Conservation (phyloP, 2,329 filamentous ascomycete species). For the Graphilbum ipis-grandicollis region DNA sequence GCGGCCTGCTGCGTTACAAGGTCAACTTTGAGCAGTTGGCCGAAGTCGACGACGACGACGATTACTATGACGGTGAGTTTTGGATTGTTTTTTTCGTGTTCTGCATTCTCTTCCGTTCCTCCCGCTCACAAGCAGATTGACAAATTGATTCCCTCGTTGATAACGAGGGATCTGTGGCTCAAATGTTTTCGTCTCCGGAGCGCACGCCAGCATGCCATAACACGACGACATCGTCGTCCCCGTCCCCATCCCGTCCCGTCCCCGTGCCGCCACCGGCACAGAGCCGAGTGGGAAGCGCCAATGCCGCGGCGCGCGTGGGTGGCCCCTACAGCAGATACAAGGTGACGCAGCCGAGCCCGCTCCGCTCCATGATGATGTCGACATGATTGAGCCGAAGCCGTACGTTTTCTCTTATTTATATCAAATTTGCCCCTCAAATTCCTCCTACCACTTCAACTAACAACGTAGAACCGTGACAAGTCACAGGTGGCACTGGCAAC, state of each 20-base stretch:
- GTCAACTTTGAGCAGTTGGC: conserved; percentile 99
- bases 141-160: conserved; percentile 71
- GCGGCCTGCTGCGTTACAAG: conserved; percentile 94
- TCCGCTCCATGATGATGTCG: conserved; percentile 50
- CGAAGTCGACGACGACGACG: conserved; percentile 81
- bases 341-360: conserved; percentile 46
- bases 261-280: conserved; percentile 18
- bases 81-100: background rate
- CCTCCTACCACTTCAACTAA: no score
- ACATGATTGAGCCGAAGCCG: conserved; percentile 22
- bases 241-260: conserved; percentile 1
- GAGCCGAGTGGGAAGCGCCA: conserved; percentile 21
- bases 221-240: background rate
- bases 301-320: conserved; percentile 23
- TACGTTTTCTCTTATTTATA: background rate
- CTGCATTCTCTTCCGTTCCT: background rate
- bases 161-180: conserved; percentile 65
- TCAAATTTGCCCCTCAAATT: no score
- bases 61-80: conserved; percentile 57
- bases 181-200: conserved; percentile 25
- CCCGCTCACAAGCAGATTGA: conserved; percentile 47
- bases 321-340: conserved; percentile 26
- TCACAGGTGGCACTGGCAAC: no score
- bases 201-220: background rate
- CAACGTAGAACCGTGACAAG: no score